A percentile compares a stretch with the other conserved stretches of the same genome.
These are phyloP conservation scores for Lactarius deliciosus DNA, from an alignment of 768 basidiomycete genomes.

Conservation along the genomic window DNA sequence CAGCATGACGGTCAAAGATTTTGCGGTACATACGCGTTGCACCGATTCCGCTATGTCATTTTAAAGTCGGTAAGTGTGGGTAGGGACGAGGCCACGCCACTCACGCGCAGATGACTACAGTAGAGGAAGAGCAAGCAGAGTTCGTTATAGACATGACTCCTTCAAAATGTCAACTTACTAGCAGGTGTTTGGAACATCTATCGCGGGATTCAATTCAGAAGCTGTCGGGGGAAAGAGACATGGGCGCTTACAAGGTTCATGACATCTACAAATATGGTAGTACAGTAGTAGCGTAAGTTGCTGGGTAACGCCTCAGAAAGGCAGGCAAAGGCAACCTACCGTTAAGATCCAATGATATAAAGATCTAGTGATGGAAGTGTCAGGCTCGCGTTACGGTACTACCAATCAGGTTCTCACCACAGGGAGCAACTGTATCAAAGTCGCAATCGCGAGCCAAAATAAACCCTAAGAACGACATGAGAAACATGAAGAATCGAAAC, in stretches of 20 bases:
- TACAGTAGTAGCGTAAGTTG: not conserved
- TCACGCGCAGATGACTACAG: constrained; percentile 21
- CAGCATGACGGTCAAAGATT: constrained; percentile 8
- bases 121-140: not conserved
- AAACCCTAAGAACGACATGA: constrained; percentile 15
- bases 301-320: not conserved
- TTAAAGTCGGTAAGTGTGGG: not conserved
- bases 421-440: constrained; percentile 9
- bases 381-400: not conserved
- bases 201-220: not conserved
- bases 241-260: constrained; percentile 21
- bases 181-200: constrained; percentile 24
- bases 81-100: not conserved
- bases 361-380: constrained; percentile 8
- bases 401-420: not conserved
- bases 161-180: not conserved
- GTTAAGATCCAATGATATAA: constrained; percentile 19
- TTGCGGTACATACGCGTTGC: constrained; percentile 26
- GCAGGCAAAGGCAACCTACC: not conserved
- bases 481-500: not conserved
- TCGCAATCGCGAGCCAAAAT: constrained; percentile 21
- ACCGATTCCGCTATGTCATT: constrained; percentile 14
- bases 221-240: not conserved
- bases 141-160: not conserved
- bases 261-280: constrained; percentile 3